These are phyloP conservation scores for Aspergillus transmontanensis DNA, from an alignment of 2,329 filamentous ascomycete genomes.

Conservation along the genomic window DNA sequence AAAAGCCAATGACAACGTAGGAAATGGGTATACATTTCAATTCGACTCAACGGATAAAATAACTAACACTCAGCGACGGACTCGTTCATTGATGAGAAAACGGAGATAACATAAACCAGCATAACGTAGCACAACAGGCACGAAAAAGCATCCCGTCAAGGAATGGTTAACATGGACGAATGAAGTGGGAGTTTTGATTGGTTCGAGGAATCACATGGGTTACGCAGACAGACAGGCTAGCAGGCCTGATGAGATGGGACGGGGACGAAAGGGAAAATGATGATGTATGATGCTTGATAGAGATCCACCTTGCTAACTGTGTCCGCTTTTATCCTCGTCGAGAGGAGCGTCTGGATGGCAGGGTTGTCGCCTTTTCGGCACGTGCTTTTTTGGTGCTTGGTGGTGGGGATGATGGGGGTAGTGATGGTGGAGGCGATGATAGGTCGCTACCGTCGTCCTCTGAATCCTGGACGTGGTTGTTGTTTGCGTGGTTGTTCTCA, in stretches of 20 bases:
- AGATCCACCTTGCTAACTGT: neutral
- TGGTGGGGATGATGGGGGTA: constrained; percentile 12
- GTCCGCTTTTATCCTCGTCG: constrained; percentile 17
- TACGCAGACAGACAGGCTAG: neutral
- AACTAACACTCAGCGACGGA: neutral
- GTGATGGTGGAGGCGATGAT: constrained; percentile 10
- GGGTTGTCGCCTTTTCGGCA: constrained; percentile 13
- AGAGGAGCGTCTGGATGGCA: constrained; percentile 24
- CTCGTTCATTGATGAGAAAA: neutral
- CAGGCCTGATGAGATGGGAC: neutral
- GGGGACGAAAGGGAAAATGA: neutral
- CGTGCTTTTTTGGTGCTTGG: constrained; percentile 18
- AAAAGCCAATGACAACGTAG: constrained; percentile 55
- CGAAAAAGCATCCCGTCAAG: constrained; percentile 12
- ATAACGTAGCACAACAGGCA: neutral
- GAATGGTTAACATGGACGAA: constrained; percentile 3
- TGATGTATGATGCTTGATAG: neutral
- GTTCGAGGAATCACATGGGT: neutral
- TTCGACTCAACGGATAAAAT: constrained; percentile 5
- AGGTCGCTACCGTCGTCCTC: constrained; percentile 16
- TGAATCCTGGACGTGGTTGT: constrained; percentile 9
- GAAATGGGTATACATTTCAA: constrained; percentile 17
- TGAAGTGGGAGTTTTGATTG: neutral
- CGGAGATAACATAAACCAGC: neutral
- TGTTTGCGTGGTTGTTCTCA: constrained; percentile 22